Base-by-base conservation (phyloP, 306 rosid genomes). In the Vicia faba region DNA sequence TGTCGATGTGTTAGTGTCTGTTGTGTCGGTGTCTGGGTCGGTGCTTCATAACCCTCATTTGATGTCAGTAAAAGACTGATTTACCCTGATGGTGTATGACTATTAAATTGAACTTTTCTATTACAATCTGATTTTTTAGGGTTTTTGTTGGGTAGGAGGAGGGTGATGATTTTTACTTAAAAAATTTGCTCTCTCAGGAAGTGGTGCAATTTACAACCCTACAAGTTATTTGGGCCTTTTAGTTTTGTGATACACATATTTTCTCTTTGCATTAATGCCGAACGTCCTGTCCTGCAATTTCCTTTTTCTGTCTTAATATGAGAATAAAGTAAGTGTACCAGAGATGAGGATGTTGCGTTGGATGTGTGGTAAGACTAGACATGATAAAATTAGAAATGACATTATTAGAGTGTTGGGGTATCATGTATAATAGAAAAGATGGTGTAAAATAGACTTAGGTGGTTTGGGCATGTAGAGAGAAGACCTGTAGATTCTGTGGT, bases 191-290 rank as follows among this genome's bases (percentile, higher is more conserved):
- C 38, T 25, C 5, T 25, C 15, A 7, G 44, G 14, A 59, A 59
- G 28, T 59, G n/a, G 44, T 66, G 36, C 58, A 75, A 18, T 41
- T 45, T 53, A 40, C 67, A 75, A n/a, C n/a, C 53, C 44, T 50
- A n/a, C 41, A 19, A 50, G 60, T 28, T 49, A 40, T 25, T 29
- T 41, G 26, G 39, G 28, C 28, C 51, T 53, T 39, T 29, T 69
- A 25, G 9, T 16, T 19, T 39, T 59, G 50, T 45, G 15, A 15
- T 8, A 14, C 14, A 26, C 49, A 23, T 15, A 1, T 25, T 48
- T 31, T 70, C 61, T 2, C n/a, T 44, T 66, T 35, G 19, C 61
- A 62, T 48, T 19, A 7, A 10, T 48, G 49, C 67, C 5, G 36
- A 12, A 64, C 45, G 1, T 20, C 23, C 23, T 70, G 14, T 72